Evolutionary conservation across 2,329 filamentous ascomycete genomes (phyloP).

Genomic region (Colletotrichum spaethianum): DNA sequence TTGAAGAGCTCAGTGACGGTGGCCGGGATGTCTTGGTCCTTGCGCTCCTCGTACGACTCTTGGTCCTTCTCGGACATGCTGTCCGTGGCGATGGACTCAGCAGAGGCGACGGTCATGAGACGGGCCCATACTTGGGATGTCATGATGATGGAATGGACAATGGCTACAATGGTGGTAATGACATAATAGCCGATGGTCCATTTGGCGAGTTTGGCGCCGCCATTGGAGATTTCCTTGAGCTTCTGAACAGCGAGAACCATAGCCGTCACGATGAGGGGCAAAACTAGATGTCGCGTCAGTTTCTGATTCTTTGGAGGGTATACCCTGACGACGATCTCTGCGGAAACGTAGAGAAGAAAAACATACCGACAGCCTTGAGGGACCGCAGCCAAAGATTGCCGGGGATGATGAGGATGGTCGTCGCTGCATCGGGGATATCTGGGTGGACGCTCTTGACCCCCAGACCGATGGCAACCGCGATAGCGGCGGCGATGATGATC

Average conservation of each 20-base stretch:
- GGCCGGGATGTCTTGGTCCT: constrained; percentile 53
- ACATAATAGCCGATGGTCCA: constrained; percentile 67
- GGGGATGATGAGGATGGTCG: constrained; percentile 61
- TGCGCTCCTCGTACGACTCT: constrained; percentile 51
- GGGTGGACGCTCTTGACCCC: constrained; percentile 59
- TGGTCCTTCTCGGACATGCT: constrained; percentile 48
- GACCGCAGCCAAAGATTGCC: constrained; percentile 65
- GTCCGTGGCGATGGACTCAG: constrained; percentile 49
- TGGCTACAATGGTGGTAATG: constrained; percentile 63
- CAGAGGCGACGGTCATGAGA: constrained; percentile 56
- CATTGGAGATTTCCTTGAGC: constrained; percentile 61
- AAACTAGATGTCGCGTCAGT: constrained; percentile 52
- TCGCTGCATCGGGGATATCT: constrained; percentile 58
- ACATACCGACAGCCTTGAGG: constrained; percentile 62
- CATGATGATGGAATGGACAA: constrained; percentile 62
- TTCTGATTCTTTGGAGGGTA: background rate
- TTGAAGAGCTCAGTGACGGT: constrained; percentile 64
- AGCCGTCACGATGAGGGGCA: constrained; percentile 66
- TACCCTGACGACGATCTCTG: background rate
- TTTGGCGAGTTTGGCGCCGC: constrained; percentile 59
- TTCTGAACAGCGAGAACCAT: constrained; percentile 66
- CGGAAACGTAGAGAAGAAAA: background rate
- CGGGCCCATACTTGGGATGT: constrained; percentile 63
- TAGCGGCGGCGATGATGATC: constrained; percentile 62
- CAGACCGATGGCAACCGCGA: constrained; percentile 66